Percentiles rank a stretch among this genome's conserved stretches.
These are phyloP conservation scores for Cercospora sp. DNA, from an alignment of 2,329 filamentous ascomycete genomes.

Conservation along the genomic window DNA sequence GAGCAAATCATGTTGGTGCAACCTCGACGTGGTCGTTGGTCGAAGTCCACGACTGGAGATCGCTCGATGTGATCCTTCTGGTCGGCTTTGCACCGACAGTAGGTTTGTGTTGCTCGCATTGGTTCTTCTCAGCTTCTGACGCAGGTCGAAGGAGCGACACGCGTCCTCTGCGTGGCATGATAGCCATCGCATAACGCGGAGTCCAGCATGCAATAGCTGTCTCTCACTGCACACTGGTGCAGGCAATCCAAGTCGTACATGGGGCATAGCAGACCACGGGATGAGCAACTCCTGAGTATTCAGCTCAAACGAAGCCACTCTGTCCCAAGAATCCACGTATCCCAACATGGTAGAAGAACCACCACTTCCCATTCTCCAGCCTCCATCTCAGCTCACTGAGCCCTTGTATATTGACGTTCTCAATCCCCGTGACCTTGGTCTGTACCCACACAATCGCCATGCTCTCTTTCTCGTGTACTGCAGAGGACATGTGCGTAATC, in stretches of 20 bases:
- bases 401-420: slow-evolving; percentile 19
- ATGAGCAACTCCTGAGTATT: not conserved
- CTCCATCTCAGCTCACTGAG: slow-evolving; percentile 23
- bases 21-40: not conserved
- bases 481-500: slow-evolving; percentile 10
- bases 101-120: not conserved
- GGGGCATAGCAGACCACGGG: not conserved
- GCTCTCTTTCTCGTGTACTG: slow-evolving; percentile 15
- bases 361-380: slow-evolving; percentile 18
- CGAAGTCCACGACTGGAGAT: not conserved
- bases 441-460: slow-evolving; percentile 22
- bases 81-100: not conserved
- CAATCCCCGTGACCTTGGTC: slow-evolving; percentile 17
- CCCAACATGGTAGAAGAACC: slow-evolving; percentile 19
- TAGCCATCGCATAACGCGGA: not conserved
- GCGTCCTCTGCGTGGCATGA: not conserved
- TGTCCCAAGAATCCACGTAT: slow-evolving; percentile 11
- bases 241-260: too few species aligned
- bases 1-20: not conserved
- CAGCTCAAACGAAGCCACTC: not conserved
- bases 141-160: not conserved
- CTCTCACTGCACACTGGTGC: too few species aligned
- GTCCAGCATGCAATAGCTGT: too few species aligned
- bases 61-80: not conserved
- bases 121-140: not conserved